phyloP scores from a whole-genome alignment of 106 monocot species.

The Dioscorea alata region DNA sequence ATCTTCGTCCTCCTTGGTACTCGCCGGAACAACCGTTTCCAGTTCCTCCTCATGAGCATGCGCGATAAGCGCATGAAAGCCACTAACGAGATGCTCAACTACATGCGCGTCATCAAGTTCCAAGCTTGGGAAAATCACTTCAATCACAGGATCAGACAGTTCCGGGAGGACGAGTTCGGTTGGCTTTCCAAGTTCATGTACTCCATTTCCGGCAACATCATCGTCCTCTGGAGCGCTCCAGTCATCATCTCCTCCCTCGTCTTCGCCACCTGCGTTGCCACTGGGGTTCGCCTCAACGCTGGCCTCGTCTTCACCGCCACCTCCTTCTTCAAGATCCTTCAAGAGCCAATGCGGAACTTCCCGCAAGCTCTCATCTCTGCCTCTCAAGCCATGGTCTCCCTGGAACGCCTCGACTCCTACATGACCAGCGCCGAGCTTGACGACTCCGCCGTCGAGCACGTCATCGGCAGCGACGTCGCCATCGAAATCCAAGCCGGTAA shows the following conservation, averaged over 20 bases:
- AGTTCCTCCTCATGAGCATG: slow-evolving; percentile 75
- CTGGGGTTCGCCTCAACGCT: slow-evolving; percentile 54
- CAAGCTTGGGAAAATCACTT: slow-evolving; percentile 97
- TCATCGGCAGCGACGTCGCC: slow-evolving; percentile 24
- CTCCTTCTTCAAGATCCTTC: slow-evolving; percentile 80
- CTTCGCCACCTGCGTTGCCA: slow-evolving; percentile 57
- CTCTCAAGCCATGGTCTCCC: slow-evolving; percentile 77
- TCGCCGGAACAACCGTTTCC: slow-evolving; percentile 52
- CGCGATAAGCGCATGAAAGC: slow-evolving; percentile 95
- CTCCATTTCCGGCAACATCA: slow-evolving; percentile 71
- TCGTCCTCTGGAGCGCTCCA: slow-evolving; percentile 83
- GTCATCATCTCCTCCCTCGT: slow-evolving; percentile 55
- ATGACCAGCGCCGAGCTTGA: slow-evolving; percentile 81
- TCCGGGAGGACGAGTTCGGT: slow-evolving; percentile 50
- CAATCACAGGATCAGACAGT: slow-evolving; percentile 34
- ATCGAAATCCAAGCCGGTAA: slow-evolving; percentile 37
- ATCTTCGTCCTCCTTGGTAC: slow-evolving; percentile 33
- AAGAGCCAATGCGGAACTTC: slow-evolving; percentile 85
- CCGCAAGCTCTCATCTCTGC: slow-evolving; percentile 82
- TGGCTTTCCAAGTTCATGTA: slow-evolving; percentile 80
- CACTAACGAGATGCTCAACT: slow-evolving; percentile 88
- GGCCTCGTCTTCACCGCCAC: slow-evolving; percentile 89
- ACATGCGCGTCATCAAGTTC: slow-evolving; percentile 93
- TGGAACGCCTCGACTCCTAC: slow-evolving; percentile 64
- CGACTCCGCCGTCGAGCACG: slow-evolving; percentile 49